Conservation (phyloP, 23 red algal genomes). For the Pyropia yezoensis region DNA sequence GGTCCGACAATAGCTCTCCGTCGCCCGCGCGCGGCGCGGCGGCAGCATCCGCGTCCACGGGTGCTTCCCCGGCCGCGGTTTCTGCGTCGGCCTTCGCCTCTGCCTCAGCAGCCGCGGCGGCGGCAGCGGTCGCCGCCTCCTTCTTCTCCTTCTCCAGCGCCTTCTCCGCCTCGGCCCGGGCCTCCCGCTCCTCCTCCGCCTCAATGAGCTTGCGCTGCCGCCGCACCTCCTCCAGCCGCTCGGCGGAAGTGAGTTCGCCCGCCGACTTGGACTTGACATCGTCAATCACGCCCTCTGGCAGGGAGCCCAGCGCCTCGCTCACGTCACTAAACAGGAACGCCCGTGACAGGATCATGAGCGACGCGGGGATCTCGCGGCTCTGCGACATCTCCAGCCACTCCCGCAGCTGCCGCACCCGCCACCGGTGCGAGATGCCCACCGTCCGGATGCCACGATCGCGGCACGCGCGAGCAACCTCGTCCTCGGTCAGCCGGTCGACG, state of each 20-base stretch:
- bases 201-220: conserved; percentile 77
- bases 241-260: conserved; percentile 30
- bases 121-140: conserved; percentile 15
- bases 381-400: conserved; percentile 96
- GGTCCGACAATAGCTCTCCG: too few relatives aligned
- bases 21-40: too few relatives aligned
- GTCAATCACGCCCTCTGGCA: conserved; percentile 83
- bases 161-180: conserved; percentile 49
- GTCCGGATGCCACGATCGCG: conserved; percentile 88
- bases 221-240: conserved; percentile 82
- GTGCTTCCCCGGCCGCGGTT: conserved; percentile 11
- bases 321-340: conserved; percentile 85
- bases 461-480: conserved; percentile 87
- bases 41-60: too few relatives aligned
- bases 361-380: conserved; percentile 80
- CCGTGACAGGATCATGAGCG: conserved; percentile 82
- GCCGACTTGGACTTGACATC: conserved; percentile 68
- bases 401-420: conserved; percentile 36
- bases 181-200: conserved; percentile 65
- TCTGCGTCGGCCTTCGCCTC: conserved; percentile 15
- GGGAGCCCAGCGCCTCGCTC: conserved; percentile 60
- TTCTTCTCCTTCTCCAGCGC: conserved; percentile 44
- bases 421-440: conserved; percentile 26
- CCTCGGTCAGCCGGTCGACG: conserved; percentile 77
- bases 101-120: background rate